Evolutionary conservation across 1,139 yeast genomes (phyloP).

Genomic region (Citeromyces siamensis): DNA sequence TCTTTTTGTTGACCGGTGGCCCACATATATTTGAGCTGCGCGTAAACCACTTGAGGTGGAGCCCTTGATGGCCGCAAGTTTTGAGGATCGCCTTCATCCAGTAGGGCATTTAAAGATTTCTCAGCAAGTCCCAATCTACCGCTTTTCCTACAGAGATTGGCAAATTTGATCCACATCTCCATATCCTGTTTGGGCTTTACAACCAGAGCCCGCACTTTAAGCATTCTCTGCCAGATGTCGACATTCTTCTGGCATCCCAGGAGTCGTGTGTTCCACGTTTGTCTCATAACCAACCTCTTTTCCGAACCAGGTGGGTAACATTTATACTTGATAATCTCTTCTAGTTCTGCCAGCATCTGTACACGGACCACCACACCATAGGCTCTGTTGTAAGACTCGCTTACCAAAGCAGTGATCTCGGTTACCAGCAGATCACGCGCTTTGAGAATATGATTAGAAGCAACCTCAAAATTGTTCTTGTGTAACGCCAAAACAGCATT

Average conservation of each 20-base stretch:
- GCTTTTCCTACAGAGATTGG: conserved; percentile 88
- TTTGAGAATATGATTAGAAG: conserved; percentile 61
- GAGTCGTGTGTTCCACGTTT: conserved; percentile 89
- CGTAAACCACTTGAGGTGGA: conserved; percentile 94
- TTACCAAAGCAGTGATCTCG: conserved; percentile 87
- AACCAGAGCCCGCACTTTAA: conserved; percentile 86
- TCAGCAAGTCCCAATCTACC: conserved; percentile 90
- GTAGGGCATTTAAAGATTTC: conserved; percentile 67
- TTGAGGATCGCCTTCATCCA: conserved; percentile 48
- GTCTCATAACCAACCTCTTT: conserved; percentile 65
- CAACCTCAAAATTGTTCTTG: conserved; percentile 75
- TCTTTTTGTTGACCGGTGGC: conserved; percentile 84
- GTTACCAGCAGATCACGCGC: conserved; percentile 89
- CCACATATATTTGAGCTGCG: conserved; percentile 96
- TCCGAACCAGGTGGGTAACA: conserved; percentile 74
- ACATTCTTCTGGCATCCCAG: conserved; percentile 94
- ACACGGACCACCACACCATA: conserved; percentile 94
- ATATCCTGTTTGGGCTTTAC: conserved; percentile 93
- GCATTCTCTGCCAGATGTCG: conserved; percentile 96
- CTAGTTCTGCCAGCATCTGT: conserved; percentile 94
- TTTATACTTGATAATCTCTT: conserved; percentile 87
- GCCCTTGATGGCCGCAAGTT: conserved; percentile 53
- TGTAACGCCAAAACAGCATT: conserved; percentile 83
- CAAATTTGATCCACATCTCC: conserved; percentile 98
- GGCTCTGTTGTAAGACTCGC: conserved; percentile 94